Evolutionary conservation across 257 asterid genomes (phyloP).

Genomic region (Fraxinus quadrangulata): DNA sequence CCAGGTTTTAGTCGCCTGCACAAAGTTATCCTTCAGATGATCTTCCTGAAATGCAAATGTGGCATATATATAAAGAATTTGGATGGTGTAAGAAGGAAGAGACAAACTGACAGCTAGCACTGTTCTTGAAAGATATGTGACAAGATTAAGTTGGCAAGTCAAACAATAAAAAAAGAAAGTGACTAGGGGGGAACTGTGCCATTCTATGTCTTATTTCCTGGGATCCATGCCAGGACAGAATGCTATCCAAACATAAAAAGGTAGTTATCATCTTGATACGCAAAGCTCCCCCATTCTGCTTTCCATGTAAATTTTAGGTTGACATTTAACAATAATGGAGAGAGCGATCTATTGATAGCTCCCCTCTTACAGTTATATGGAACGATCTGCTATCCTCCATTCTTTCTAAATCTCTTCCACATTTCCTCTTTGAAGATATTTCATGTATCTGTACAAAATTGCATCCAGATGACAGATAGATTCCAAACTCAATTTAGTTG

Average conservation of each 20-base stretch:
- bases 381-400: neutral
- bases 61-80: slow-evolving; percentile 20
- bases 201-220: neutral
- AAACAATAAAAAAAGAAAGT: neutral
- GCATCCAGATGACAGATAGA: neutral
- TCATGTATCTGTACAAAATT: neutral
- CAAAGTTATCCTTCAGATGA: slow-evolving; percentile 42
- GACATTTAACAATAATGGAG: neutral
- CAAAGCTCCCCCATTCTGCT: neutral
- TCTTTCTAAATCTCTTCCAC: neutral
- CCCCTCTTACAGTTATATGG: neutral
- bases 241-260: neutral
- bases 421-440: neutral
- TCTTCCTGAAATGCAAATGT: slow-evolving; percentile 23
- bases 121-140: neutral
- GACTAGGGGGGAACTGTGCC: neutral
- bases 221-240: neutral
- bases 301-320: neutral
- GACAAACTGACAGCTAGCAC: neutral
- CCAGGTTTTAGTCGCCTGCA: slow-evolving; percentile 88
- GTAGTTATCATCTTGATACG: neutral
- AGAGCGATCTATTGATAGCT: neutral
- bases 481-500: neutral
- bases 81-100: neutral
- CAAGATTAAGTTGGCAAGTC: neutral